Conservation (phyloP, 2,329 filamentous ascomycete genomes). For the Leptographium procerum region DNA sequence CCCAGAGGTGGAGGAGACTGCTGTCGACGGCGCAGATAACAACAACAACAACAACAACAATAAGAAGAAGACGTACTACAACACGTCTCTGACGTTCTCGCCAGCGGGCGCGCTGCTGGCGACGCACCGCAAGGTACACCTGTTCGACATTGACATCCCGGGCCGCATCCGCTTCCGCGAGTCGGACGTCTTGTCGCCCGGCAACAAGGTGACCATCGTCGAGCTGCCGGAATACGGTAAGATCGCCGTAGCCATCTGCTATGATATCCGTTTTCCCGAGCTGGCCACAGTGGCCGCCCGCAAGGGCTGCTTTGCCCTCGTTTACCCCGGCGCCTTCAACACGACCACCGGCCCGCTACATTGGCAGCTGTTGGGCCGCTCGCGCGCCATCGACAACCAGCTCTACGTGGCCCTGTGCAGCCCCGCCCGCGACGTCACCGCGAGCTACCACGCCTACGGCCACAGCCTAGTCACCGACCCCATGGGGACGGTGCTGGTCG, state of each 20-base stretch:
- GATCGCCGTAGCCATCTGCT: slow-evolving; percentile 87
- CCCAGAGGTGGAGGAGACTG: slow-evolving; percentile 57
- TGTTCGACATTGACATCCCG: slow-evolving; percentile 97
- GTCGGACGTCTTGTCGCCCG: slow-evolving; percentile 76
- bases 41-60: too few relatives aligned
- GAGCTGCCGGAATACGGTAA: slow-evolving; percentile 82
- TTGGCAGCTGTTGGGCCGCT: slow-evolving; percentile 72
- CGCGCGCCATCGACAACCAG: slow-evolving; percentile 68
- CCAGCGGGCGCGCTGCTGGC: slow-evolving; percentile 71
- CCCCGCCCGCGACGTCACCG: slow-evolving; percentile 67
- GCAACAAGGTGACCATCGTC: slow-evolving; percentile 74
- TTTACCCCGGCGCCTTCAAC: slow-evolving; percentile 98
- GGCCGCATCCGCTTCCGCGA: slow-evolving; percentile 88
- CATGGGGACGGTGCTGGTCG: slow-evolving; percentile 67
- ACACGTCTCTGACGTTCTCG: slow-evolving; percentile 76
- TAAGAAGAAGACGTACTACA: slow-evolving; percentile 62
- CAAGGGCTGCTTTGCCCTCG: slow-evolving; percentile 71
- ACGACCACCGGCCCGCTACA: slow-evolving; percentile 84
- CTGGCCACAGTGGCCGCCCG: slow-evolving; percentile 80
- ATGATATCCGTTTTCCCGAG: slow-evolving; percentile 95
- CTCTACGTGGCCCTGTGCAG: slow-evolving; percentile 90
- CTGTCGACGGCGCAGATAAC: too few relatives aligned
- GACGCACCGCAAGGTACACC: slow-evolving; percentile 83
- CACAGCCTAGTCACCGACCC: slow-evolving; percentile 85
- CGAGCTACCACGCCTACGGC: slow-evolving; percentile 80